Percentiles rank a stretch among this genome's conserved stretches.
phyloP scores from a whole-genome alignment of 2,329 filamentous ascomycete species.

The Akanthomyces lecanii region DNA sequence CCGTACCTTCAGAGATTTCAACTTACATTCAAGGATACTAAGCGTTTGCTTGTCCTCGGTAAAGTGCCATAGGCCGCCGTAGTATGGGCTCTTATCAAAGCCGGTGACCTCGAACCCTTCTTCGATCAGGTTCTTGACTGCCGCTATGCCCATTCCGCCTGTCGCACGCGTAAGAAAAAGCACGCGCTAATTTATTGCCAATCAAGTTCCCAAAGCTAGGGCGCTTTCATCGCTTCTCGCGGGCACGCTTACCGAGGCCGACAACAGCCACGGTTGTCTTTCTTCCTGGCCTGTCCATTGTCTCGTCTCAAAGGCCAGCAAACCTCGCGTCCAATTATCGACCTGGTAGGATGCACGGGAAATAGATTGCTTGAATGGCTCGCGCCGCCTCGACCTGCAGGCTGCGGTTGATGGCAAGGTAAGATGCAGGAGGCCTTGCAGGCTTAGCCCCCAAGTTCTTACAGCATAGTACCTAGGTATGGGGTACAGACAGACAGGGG shows the following conservation, averaged over 20 bases:
- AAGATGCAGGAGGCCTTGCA: not conserved
- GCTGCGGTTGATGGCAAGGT: not conserved
- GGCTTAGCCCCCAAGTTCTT: not conserved
- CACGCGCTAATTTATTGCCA: not conserved
- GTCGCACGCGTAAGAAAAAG: not conserved
- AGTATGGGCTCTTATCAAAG: slow-evolving; percentile 38
- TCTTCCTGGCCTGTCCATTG: not conserved
- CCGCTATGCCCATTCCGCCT: slow-evolving; percentile 6
- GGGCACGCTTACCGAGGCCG: slow-evolving; percentile 6
- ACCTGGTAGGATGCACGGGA: not conserved
- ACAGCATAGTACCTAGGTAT: not conserved
- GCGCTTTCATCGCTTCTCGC: not conserved
- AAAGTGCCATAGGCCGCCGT: slow-evolving; percentile 43
- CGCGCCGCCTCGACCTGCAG: not conserved
- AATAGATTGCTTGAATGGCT: not conserved
- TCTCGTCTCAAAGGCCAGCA: not conserved
- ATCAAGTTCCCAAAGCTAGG: not conserved
- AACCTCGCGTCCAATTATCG: too few relatives aligned
- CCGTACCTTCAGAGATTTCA: accelerated
- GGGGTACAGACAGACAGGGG: not conserved
- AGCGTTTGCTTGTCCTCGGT: slow-evolving; percentile 28
- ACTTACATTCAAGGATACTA: slow-evolving; percentile 8
- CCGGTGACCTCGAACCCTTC: slow-evolving; percentile 42
- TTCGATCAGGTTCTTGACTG: slow-evolving; percentile 39
- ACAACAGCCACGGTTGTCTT: slow-evolving; percentile 10